These are phyloP conservation scores for Corylus americana DNA, from an alignment of 306 rosid genomes.

Conservation along the genomic window DNA sequence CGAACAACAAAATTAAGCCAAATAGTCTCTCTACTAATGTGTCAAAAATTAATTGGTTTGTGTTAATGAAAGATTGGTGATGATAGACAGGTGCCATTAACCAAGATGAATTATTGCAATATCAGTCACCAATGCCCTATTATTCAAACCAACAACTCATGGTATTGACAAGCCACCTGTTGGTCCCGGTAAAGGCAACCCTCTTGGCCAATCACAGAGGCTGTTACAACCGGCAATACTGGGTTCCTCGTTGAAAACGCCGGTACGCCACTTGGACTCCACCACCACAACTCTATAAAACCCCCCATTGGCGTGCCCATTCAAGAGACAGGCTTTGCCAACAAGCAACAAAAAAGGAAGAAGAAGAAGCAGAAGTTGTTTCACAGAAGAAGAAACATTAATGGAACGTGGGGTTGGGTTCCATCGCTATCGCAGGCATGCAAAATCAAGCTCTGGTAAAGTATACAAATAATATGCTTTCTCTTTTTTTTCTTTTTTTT, in stretches of 20 bases:
- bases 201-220: slow-evolving; percentile 19
- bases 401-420: slow-evolving; percentile 34
- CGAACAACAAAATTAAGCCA: too few species aligned
- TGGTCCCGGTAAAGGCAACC: slow-evolving; percentile 20
- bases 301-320: slow-evolving; percentile 6
- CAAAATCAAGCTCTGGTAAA: slow-evolving; percentile 35
- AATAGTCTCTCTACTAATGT: too few species aligned
- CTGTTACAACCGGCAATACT: slow-evolving; percentile 12
- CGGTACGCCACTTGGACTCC: slow-evolving; percentile 32
- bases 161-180: slow-evolving; percentile 22
- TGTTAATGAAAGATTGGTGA: not conserved
- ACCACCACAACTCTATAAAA: slow-evolving; percentile 8
- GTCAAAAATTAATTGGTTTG: not conserved
- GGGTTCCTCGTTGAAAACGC: slow-evolving; percentile 33
- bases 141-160: not conserved
- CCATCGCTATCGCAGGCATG: slow-evolving; percentile 20
- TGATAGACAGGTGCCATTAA: not conserved
- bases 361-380: too few species aligned
- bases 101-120: not conserved
- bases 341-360: not conserved
- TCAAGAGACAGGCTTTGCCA: slow-evolving; percentile 13
- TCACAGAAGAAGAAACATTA: not conserved
- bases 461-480: not conserved
- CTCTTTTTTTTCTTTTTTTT: not conserved
- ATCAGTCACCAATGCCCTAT: not conserved